Conservation (phyloP, 148 eudicot species). For the Silene latifolia region DNA sequence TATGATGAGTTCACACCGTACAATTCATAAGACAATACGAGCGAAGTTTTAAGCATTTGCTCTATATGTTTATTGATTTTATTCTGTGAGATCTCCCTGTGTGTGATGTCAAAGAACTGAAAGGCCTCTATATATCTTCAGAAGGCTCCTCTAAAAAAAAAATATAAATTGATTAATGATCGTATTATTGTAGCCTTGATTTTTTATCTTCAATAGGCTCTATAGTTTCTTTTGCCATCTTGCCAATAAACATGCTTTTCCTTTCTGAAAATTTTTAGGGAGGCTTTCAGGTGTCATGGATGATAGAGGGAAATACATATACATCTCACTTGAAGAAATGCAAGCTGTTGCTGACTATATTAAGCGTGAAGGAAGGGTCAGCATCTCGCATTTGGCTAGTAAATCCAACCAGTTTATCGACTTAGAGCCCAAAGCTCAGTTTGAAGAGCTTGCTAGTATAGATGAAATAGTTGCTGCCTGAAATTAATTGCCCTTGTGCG, state of each 20-base stretch:
- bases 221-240: not conserved
- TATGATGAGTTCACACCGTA: too few species aligned
- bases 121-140: not conserved
- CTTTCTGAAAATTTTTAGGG: slow-evolving; percentile 37
- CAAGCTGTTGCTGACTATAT: slow-evolving; percentile 95
- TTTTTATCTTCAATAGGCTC: not conserved
- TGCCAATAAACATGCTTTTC: not conserved
- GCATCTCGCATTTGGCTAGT: slow-evolving; percentile 91
- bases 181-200: not conserved
- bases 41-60: not conserved
- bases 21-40: too few species aligned
- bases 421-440: slow-evolving; percentile 73
- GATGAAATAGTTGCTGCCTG: slow-evolving; percentile 66
- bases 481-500: slow-evolving; percentile 6
- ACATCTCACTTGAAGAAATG: slow-evolving; percentile 96
- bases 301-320: slow-evolving; percentile 95
- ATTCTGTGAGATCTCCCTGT: not conserved
- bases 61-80: not conserved
- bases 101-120: not conserved
- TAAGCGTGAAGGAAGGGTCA: slow-evolving; percentile 83
- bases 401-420: slow-evolving; percentile 97
- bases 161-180: not conserved
- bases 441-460: slow-evolving; percentile 44
- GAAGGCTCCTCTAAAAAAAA: not conserved
- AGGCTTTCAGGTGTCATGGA: slow-evolving; percentile 97